Evolutionary conservation across 192 early-diverging fungal species (phyloP), one percentile per base, ranked within the genome.

Genomic region (Dissophora globulifera): DNA sequence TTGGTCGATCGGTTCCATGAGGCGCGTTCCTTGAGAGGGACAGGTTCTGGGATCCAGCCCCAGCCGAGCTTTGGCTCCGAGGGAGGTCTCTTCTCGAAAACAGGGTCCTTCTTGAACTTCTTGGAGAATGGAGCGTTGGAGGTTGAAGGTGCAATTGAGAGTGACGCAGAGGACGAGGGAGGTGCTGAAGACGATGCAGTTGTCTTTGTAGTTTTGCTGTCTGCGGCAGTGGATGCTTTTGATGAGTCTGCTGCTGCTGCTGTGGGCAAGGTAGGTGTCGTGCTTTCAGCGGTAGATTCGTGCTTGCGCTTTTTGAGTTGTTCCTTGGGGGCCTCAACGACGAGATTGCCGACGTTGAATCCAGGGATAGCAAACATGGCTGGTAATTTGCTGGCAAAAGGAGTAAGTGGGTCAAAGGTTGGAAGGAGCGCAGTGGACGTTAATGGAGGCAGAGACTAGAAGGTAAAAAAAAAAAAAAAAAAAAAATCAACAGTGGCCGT

Each of bases 241-340:
- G 56, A 29, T n/a, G 27, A 17, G 1, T n/a, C 20, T 16, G 41
- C n/a, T 1, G 22, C 31, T 1, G 55, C 32, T 15, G 38, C 6
- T 11, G 47, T 51, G 5, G 25, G 19, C 9, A 20, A 31, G 13
- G 43, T 11, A 17, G 16, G 27, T 6, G 33, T 29, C 11, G 52
- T 56, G 3, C 45, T 30, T 0, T 47, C 13, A 9, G 50, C 31
- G 22, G 57, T 13, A 20, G 53, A 15, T 7, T 62, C 63, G 22
- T 54, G 58, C 31, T 76, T 76, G 15, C 72, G 72, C 58, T 76
- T 76, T 49, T 67, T 76, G 50, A 76, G 63, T 27, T 76, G 72
- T 29, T 76, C 72, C 35, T 76, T 76, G 23, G 72, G 58, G 6
- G 63, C 64, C 58, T 76, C 72, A 27, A 76, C 72, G 29, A 76